Base-by-base conservation (phyloP, 2,329 filamentous ascomycete genomes). In the Trichoderma atroviride region DNA sequence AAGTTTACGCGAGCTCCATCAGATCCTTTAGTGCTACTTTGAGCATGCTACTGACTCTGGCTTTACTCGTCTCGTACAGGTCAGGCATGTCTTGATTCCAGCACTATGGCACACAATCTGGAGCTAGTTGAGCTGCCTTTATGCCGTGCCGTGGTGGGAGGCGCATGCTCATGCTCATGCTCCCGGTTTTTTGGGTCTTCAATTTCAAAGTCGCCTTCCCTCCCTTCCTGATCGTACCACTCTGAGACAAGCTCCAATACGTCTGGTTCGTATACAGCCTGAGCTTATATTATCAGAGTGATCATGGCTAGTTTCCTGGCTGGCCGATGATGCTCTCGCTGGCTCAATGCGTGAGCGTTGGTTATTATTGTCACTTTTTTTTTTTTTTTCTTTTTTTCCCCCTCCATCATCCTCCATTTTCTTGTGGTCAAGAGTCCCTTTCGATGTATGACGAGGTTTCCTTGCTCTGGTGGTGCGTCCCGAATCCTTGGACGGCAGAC, bases 401-500 rank as follows among this genome's bases (percentile, higher is more conserved):
- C 40, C 10, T 11, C 5, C 24, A 16, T 52, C 40, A 50, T 50
- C 29, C 43, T 52, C 24, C 53, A 33, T 6, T 9, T 11, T 37
- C 27, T 22, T 29, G 22, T 55, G 53, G 56, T 43, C 31, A 55
- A 47, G 43, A 24, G 55, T 33, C 43, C 24, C 27, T 67, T 59
- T 33, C 27, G 52, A 33, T 52, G 13, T 11, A n/a, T 52, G 29
- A 59, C 63, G 58, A 31, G 63, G 63, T 14, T 33, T 57, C 57
- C 57, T 33, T 61, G 57, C 33, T 19, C 57, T 61, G 33, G 57
- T 53, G 33, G 47, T 53, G 22, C 29, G 31, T 59, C 47, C 65
- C 56, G 56, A 68, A 61, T 68, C 65, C 65, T 55, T 55, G 65
- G 65, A 60, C 47, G 56, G 65, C 65, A 27, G 57, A 68, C 47